Base-by-base conservation (phyloP, 2,329 filamentous ascomycete species). In the Coniosporium tulheliwenetii region DNA sequence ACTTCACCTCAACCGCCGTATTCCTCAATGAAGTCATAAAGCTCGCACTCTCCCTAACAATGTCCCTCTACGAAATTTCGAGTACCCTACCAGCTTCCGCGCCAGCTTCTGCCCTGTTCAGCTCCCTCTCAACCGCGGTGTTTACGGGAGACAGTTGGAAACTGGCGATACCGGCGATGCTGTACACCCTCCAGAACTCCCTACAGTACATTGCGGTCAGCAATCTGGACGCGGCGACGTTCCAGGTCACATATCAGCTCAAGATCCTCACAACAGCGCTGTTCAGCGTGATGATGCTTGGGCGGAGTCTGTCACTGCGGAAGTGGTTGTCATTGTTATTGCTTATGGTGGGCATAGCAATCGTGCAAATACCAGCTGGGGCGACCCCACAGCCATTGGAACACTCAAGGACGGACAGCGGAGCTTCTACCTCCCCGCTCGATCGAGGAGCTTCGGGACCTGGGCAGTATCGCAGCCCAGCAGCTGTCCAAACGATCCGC, bases 61-160 rank as follows among this genome's bases (percentile, higher is more conserved):
- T 95, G 58, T 82, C 85, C 37, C 72, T 95, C 39, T 85, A 93
- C 66, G 87, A 95, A 50, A 79, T 85, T 40, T 89, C 86, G 13
- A 72, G 75, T 50, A 81, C 75, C 8, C 69, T 85, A 8, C 81
- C 85, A 5, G 77, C 85, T 7, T 82, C 83, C 30, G 84, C 84
- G 15, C 82, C 85, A 2, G 81, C 81, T 14, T 85, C 84, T 0
- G 77, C 84, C 1, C 70, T 95, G 13, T 84, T 93, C 54, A 73
- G 79, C 52, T 80, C 85, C 53, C 75, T 96, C 16, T 82, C 79
- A 53, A 78, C 75, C 50, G 76, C 79, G 29, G 81, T 95, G 12
- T 93, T 96, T 56, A 80, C 81, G 0, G 80, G 81, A 8, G 91
- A 96, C 56, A 86, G 86, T 49, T 96, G 89, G 89, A 94, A 94